Percentiles rank a stretch among this genome's conserved stretches.
Evolutionary conservation across 768 basidiomycete genomes (phyloP).

Genomic region (Pleurotus djamor): DNA sequence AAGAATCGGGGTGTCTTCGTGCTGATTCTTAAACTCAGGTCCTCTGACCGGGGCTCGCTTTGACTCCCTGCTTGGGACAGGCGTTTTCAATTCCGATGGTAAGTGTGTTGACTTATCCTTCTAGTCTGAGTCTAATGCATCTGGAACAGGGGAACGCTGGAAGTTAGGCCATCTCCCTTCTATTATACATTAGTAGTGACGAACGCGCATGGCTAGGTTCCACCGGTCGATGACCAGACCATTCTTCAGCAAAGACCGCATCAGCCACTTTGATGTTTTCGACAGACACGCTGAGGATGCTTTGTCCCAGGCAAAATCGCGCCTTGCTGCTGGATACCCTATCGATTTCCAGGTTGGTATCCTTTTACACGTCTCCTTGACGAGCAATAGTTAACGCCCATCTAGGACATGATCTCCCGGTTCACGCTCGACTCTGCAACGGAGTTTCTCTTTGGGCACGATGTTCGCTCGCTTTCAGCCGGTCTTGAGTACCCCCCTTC

Average conservation of each 20-base stretch:
- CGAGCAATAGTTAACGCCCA: not conserved
- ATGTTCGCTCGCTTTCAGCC: slow-evolving; percentile 46
- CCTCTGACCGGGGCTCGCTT: slow-evolving; percentile 22
- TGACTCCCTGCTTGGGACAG: slow-evolving; percentile 44
- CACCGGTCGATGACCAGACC: slow-evolving; percentile 62
- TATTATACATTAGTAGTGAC: no score
- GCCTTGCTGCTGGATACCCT: slow-evolving; percentile 43
- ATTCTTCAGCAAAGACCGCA: slow-evolving; percentile 62
- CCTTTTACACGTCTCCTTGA: not conserved
- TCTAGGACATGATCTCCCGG: slow-evolving; percentile 39
- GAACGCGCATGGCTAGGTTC: not conserved
- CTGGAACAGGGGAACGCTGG: slow-evolving; percentile 61
- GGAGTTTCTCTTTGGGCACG: slow-evolving; percentile 56
- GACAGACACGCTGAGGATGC: slow-evolving; percentile 48
- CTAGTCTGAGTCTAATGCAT: not conserved
- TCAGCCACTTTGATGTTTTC: slow-evolving; percentile 64
- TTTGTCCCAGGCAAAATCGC: slow-evolving; percentile 37
- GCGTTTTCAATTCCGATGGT: slow-evolving; percentile 64
- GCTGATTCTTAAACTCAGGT: slow-evolving; percentile 12
- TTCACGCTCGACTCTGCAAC: slow-evolving; percentile 68
- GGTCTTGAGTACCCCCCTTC: slow-evolving; percentile 48
- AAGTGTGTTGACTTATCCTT: slow-evolving; percentile 6
- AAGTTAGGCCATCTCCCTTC: slow-evolving; percentile 36
- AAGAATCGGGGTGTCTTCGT: not conserved
- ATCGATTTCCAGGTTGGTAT: slow-evolving; percentile 55